Percentiles rank a stretch among this genome's conserved stretches.
phyloP scores from a whole-genome alignment of 768 basidiomycete species.

The Hydnomerulius pinastri region DNA sequence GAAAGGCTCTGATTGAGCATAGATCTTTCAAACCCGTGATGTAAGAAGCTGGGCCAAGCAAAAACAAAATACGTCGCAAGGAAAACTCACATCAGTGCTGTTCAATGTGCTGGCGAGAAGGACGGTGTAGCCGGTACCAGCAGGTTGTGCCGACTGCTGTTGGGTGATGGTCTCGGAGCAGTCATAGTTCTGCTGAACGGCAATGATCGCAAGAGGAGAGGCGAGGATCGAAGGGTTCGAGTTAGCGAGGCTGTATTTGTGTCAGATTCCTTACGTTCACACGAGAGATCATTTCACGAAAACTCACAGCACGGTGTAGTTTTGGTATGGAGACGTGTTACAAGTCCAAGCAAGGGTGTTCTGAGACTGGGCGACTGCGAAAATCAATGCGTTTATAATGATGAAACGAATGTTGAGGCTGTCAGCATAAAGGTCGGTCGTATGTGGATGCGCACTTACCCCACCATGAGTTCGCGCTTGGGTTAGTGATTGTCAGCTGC shows the following conservation, averaged over 20 bases:
- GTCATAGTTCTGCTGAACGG: slow-evolving; percentile 54
- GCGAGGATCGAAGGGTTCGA: slow-evolving; percentile 40
- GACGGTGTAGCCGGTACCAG: slow-evolving; percentile 50
- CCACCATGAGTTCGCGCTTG: slow-evolving; percentile 57
- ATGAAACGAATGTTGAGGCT: not conserved
- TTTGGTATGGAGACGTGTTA: slow-evolving; percentile 34
- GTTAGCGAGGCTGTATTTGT: slow-evolving; percentile 44
- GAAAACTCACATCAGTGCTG: slow-evolving; percentile 48
- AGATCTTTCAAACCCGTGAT: slow-evolving; percentile 43
- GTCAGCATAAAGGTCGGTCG: not conserved
- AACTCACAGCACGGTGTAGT: slow-evolving; percentile 58
- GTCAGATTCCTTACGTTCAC: slow-evolving; percentile 10
- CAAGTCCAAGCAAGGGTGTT: slow-evolving; percentile 68
- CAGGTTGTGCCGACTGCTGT: slow-evolving; percentile 44
- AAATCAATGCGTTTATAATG: not conserved
- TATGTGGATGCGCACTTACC: slow-evolving; percentile 41
- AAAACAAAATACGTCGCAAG: not conserved
- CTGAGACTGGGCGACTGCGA: slow-evolving; percentile 53
- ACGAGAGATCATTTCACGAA: slow-evolving; percentile 1
- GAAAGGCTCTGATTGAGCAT: slow-evolving; percentile 55
- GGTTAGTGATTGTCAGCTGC: slow-evolving; percentile 46
- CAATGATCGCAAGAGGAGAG: slow-evolving; percentile 43
- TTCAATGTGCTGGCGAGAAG: slow-evolving; percentile 53
- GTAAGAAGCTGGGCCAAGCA: not conserved
- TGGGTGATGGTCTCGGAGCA: slow-evolving; percentile 56